Evolutionary conservation across 495 filamentous ascomycete species (phyloP), one percentile per base, ranked within the genome.

Genomic region (Amorphotheca resinae): DNA sequence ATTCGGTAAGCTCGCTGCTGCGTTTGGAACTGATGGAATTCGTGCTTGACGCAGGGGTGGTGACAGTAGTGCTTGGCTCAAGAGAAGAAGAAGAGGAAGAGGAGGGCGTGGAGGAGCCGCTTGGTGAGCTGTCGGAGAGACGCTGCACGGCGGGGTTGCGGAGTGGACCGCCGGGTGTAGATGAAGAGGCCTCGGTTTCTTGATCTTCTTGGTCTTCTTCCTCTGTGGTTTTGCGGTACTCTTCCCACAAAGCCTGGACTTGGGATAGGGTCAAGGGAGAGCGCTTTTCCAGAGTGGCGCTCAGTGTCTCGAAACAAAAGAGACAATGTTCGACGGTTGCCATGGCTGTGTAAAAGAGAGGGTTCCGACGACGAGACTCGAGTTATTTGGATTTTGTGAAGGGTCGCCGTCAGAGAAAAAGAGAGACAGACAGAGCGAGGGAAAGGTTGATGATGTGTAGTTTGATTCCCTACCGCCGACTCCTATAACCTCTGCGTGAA

Each of bases 301-400:
- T 57, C 4, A 98, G 82, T 15, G 67, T 65, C 61, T 98, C 88
- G 70, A 96, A 95, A 65, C 86, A 93, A 63, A 77, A 93, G 45
- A 84, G 78, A 58, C 88, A 95, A 53, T 95, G 88, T 32, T 77
- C 77, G 37, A 72, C 58, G 31, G 78, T 80, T 20, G 91, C 87
- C 89, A 95, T 98, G 18, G 9, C 9, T 45, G 25, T 28, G 25
- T 5, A 28, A 11, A 5, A 28, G 25, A 5, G 25, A 21, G 55
- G 35, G 16, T 18, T 12, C 17, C 20, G 17, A 4, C n/a, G 23
- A 3, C 12, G 30, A n/a, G n/a, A n/a, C n/a, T n/a, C n/a, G n/a
- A 18, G 9, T 21, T 23, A 43, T 16, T 33, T 4, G 8, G 12
- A 34, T 34, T 6, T 34, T 4, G 9, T n/a, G n/a, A n/a, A n/a